phyloP scores from a whole-genome alignment of 257 asterid species.

The Solanum acaule region DNA sequence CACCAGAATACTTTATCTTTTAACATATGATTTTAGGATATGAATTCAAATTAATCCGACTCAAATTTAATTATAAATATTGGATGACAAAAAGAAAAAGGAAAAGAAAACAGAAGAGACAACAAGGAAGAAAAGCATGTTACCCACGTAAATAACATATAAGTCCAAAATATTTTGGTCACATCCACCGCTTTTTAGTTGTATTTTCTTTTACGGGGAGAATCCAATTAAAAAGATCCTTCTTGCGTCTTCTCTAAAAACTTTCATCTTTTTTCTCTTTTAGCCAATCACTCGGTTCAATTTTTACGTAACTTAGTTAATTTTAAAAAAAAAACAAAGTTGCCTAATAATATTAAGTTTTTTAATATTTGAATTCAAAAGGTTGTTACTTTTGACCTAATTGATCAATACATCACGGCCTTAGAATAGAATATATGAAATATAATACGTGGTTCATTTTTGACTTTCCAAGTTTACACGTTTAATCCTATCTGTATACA shows the following conservation, averaged over 20 bases:
- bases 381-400: rapidly evolving
- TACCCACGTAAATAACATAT: not conserved
- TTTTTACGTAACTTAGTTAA: no score
- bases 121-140: not conserved
- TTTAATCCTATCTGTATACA: not conserved
- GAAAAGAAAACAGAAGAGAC: not conserved
- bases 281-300: not conserved
- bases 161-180: not conserved
- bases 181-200: not conserved
- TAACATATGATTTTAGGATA: no score
- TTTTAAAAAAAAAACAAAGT: not conserved
- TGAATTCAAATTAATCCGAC: not conserved
- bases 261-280: not conserved
- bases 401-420: not conserved
- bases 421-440: not conserved
- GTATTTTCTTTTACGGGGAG: not conserved
- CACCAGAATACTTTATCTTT: not conserved
- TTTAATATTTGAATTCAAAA: not conserved
- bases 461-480: not conserved
- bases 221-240: not conserved
- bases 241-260: not conserved
- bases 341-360: not conserved
- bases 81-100: not conserved
- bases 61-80: not conserved
- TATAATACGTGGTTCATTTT: slow-evolving; percentile 5